phyloP scores from a whole-genome alignment of 257 asterid species.

The Fraxinus anomala region DNA sequence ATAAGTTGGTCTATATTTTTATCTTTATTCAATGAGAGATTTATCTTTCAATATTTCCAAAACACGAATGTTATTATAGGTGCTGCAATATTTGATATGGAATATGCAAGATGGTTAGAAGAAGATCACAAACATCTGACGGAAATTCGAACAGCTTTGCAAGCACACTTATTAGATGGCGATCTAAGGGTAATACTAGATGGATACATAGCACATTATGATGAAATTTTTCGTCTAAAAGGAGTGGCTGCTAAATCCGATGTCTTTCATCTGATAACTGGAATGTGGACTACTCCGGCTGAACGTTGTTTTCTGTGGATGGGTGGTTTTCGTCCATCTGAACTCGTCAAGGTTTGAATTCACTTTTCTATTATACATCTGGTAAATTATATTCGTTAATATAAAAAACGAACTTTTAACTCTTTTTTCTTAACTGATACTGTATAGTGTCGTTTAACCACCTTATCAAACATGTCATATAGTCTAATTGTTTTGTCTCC shows the following conservation, averaged over 20 bases:
- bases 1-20: too few relatives aligned
- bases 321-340: conserved; percentile 94
- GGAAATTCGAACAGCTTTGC: conserved; percentile 77
- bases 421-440: too few relatives aligned
- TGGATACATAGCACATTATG: conserved; percentile 74
- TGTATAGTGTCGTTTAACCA: too few relatives aligned
- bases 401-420: background rate
- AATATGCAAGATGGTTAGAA: conserved; percentile 88
- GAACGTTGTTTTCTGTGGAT: conserved; percentile 97
- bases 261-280: conserved; percentile 80
- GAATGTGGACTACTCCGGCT: conserved; percentile 86
- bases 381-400: too few relatives aligned
- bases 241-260: conserved; percentile 83
- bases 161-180: conserved; percentile 68
- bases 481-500: background rate
- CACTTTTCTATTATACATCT: background rate
- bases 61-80: conserved; percentile 39
- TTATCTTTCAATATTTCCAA: too few relatives aligned
- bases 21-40: too few relatives aligned
- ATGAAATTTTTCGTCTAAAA: conserved; percentile 71
- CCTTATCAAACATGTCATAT: background rate
- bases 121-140: conserved; percentile 80
- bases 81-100: conserved; percentile 91
- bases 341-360: conserved; percentile 67
- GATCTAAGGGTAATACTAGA: conserved; percentile 77